Evolutionary conservation across 768 basidiomycete genomes (phyloP), one percentile per base, ranked within the genome.

Genomic region (Gyrodon lividus): DNA sequence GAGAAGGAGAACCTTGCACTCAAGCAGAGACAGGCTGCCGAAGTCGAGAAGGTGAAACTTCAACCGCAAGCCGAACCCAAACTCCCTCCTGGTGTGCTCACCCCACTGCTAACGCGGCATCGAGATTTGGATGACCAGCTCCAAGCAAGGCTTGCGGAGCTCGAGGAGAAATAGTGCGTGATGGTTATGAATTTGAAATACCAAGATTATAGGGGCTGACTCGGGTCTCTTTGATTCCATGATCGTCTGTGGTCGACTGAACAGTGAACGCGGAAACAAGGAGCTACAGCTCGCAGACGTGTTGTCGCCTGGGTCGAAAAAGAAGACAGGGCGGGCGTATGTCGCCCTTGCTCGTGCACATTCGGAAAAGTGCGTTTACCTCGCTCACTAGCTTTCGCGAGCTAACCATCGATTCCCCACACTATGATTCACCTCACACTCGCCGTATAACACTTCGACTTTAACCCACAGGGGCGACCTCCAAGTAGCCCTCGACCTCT

Each of bases 251-350:
- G 16, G n/a, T 16, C 26, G 6, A 17, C 22, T 41, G 19, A 19
- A 33, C 61, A 87, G 84, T 58, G 85, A 87, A 60, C 77, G 77
- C 50, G 78, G 79, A 6, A 80, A 74, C 58, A 80, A 82, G 63
- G 86, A 87, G 47, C 66, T 74, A 4, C 78, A 82, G 45, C 74
- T 83, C 16, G 82, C 80, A 6, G 80, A 82, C 58, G 79, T 77
- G 5, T 70, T 89, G 45, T 89, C 86, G 5, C 87, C 87, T 1
- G 77, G 80, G 19, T 87, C 87, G 10, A 83, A 81, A 67, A 91
- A 91, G 77, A 88, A 87, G 71, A 86, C 86, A 0, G 91, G 89
- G 2, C 76, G 87, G 16, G 89, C 89, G 1, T 90, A 90, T 61
- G 87, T 92, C n/a, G 82, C 87, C 20, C 80, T 91, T 22, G 91